phyloP scores from a whole-genome alignment of 129 eudicot genomes.

The Helianthus tuberosus region DNA sequence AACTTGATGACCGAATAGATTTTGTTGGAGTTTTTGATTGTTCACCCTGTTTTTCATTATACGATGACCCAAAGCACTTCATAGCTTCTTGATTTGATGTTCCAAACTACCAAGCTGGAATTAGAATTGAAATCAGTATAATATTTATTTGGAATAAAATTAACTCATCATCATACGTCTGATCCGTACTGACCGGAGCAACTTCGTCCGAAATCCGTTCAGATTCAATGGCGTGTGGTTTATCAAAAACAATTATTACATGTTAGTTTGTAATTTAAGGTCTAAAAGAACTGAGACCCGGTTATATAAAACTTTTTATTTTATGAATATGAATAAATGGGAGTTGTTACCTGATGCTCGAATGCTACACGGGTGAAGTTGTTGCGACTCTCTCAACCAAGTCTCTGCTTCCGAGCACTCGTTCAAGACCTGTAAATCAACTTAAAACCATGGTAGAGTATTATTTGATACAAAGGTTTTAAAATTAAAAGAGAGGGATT shows the following conservation, averaged over 20 bases:
- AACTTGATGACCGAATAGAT: constrained; percentile 44
- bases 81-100: constrained; percentile 40
- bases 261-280: too few relatives aligned
- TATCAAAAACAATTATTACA: constrained; percentile 12
- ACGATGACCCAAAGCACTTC: constrained; percentile 59
- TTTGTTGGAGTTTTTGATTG: constrained; percentile 44
- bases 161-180: constrained; percentile 43
- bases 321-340: too few relatives aligned
- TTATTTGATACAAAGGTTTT: too few relatives aligned
- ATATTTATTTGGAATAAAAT: not conserved
- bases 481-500: too few relatives aligned
- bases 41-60: constrained; percentile 49
- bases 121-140: constrained; percentile 6
- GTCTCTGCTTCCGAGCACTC: too few relatives aligned
- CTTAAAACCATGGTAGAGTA: too few relatives aligned
- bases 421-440: too few relatives aligned
- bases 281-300: too few relatives aligned
- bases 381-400: too few relatives aligned
- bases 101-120: constrained; percentile 27
- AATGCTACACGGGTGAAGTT: too few relatives aligned
- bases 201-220: constrained; percentile 14
- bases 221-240: constrained; percentile 20
- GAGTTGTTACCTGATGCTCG: too few relatives aligned
- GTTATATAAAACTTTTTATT: too few relatives aligned
- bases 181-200: constrained; percentile 29